These are phyloP conservation scores for Bassia scoparia DNA, from an alignment of 148 eudicot species.

Conservation along the genomic window DNA sequence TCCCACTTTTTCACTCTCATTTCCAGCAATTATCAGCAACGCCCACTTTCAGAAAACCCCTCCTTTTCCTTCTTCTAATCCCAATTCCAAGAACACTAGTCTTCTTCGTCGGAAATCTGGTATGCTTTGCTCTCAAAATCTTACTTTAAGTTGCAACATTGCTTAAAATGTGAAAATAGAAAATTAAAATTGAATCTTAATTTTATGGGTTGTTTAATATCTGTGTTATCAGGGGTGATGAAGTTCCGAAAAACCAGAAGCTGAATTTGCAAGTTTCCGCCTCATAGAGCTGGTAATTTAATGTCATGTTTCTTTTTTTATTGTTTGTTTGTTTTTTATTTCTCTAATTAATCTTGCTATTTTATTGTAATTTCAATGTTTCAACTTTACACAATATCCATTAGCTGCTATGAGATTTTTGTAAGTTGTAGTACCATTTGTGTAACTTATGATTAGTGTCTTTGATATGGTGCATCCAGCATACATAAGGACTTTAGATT, in stretches of 20 bases:
- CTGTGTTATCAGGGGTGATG: constrained; percentile 24
- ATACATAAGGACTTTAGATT: background rate
- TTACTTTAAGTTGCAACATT: background rate
- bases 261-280: constrained; percentile 83
- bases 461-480: background rate
- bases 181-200: too few species aligned
- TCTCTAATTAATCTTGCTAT: background rate
- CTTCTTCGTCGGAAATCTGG: constrained; percentile 20
- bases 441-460: background rate
- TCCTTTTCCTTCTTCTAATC: constrained; percentile 20
- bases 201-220: background rate
- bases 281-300: constrained; percentile 91
- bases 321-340: background rate
- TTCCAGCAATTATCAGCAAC: constrained; percentile 18
- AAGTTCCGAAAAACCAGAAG: constrained; percentile 41
- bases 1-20: constrained; percentile 11
- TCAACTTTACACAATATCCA: too few species aligned
- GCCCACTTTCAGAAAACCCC: constrained; percentile 7
- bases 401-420: too few species aligned
- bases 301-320: background rate
- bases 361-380: too few species aligned
- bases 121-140: background rate
- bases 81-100: constrained; percentile 1
- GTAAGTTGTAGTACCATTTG: background rate
- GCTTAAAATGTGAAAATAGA: too few species aligned